Evolutionary conservation across 1,284 basidiomycete genomes (phyloP).

Genomic region (Apiotrichum brassicae): DNA sequence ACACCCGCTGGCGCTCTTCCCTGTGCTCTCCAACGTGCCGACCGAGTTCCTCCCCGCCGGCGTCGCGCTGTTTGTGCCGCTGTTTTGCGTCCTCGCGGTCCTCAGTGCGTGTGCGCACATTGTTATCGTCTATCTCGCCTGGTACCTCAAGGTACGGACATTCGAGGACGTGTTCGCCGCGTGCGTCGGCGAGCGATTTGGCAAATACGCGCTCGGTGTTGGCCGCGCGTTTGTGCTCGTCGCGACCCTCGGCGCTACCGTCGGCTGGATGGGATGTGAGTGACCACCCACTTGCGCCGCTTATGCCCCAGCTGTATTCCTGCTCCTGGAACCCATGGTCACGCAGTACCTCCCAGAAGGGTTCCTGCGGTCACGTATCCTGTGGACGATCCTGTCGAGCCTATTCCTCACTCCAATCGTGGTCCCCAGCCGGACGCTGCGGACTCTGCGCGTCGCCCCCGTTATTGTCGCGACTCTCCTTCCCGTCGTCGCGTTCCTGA

Average conservation of each 20-base stretch:
- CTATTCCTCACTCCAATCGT: slow-evolving; percentile 35
- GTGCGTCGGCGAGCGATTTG: slow-evolving; percentile 31
- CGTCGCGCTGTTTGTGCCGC: slow-evolving; percentile 44
- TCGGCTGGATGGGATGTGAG: slow-evolving; percentile 42
- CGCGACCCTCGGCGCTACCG: slow-evolving; percentile 31
- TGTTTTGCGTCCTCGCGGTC: slow-evolving; percentile 34
- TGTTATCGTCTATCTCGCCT: slow-evolving; percentile 46
- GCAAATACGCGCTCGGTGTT: slow-evolving; percentile 32
- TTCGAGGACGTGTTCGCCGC: slow-evolving; percentile 45
- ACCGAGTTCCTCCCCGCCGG: slow-evolving; percentile 46
- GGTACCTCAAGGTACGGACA: slow-evolving; percentile 45
- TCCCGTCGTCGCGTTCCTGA: slow-evolving; percentile 41
- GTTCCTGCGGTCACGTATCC: slow-evolving; percentile 27
- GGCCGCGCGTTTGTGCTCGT: slow-evolving; percentile 34
- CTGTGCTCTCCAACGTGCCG: slow-evolving; percentile 38
- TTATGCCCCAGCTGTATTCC: slow-evolving; percentile 28
- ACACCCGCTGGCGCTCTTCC: slow-evolving; percentile 43
- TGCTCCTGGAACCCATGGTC: slow-evolving; percentile 34
- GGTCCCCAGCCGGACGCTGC: slow-evolving; percentile 33
- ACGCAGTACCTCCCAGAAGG: slow-evolving; percentile 26
- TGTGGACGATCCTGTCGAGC: slow-evolving; percentile 39
- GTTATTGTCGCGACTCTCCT: slow-evolving; percentile 34
- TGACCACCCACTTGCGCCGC: background rate
- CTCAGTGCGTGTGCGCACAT: slow-evolving; percentile 45
- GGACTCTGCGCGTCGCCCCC: slow-evolving; percentile 23